Percentiles rank a stretch among this genome's conserved stretches.
phyloP scores from a whole-genome alignment of 768 basidiomycete genomes.

The Hortiboletus flavorubellus region DNA sequence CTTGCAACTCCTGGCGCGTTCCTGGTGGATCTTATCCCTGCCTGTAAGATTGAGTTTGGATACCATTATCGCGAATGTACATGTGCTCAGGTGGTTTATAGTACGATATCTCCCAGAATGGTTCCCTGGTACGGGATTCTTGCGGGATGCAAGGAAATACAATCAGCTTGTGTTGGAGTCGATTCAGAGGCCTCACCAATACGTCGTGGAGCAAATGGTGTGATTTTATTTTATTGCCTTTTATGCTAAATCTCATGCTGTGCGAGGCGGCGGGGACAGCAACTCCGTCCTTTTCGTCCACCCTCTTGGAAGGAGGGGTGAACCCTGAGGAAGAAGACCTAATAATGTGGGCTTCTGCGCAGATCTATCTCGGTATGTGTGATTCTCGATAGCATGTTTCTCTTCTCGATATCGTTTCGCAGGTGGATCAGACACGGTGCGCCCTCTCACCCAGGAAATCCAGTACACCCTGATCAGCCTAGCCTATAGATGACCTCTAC shows the following conservation, averaged over 20 bases:
- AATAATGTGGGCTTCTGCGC: slow-evolving; percentile 17
- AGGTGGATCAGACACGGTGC: slow-evolving; percentile 2
- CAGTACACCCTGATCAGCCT: slow-evolving; percentile 18
- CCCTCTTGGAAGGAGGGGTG: slow-evolving; percentile 9
- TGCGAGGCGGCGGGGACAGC: slow-evolving; percentile 16
- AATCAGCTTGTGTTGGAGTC: slow-evolving; percentile 31
- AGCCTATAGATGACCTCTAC: slow-evolving; percentile 13
- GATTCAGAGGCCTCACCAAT: slow-evolving; percentile 42
- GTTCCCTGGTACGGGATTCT: slow-evolving; percentile 36
- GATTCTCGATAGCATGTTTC: rapidly evolving
- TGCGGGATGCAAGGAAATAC: slow-evolving; percentile 28
- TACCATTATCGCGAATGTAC: too few relatives aligned
- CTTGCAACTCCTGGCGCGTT: slow-evolving; percentile 8
- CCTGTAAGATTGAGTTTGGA: slow-evolving; percentile 3
- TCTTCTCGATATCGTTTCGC: not conserved
- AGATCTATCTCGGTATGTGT: slow-evolving; percentile 10
- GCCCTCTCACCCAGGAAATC: slow-evolving; percentile 15
- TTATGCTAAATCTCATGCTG: not conserved
- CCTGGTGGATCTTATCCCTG: slow-evolving; percentile 23
- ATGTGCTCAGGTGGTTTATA: slow-evolving; percentile 6
- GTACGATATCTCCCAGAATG: slow-evolving; percentile 33
- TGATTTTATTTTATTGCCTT: not conserved
- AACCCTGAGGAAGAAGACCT: slow-evolving; percentile 17
- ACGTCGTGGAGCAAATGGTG: slow-evolving; percentile 47
- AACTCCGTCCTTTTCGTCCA: slow-evolving; percentile 17